phyloP scores from a whole-genome alignment of 805 yeast species.

The Tetrapisispora nanseiensis region DNA sequence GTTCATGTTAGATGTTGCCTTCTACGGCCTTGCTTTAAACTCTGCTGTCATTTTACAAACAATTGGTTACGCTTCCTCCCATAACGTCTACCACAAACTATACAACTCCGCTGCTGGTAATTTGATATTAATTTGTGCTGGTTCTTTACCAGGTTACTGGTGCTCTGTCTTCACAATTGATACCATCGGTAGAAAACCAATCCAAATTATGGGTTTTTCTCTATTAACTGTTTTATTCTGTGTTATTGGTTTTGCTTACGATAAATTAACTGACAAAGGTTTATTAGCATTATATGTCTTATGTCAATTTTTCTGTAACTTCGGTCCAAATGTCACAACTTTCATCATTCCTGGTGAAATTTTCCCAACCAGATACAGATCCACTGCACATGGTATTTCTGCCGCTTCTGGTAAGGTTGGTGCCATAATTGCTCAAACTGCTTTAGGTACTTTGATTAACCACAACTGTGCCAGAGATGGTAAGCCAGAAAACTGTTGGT shows the following conservation, averaged over 20 bases:
- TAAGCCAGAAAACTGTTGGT: slow-evolving; percentile 53
- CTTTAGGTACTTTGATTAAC: slow-evolving; percentile 73
- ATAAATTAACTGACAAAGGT: slow-evolving; percentile 57
- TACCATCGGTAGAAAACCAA: slow-evolving; percentile 72
- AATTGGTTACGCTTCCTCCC: slow-evolving; percentile 71
- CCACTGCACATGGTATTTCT: slow-evolving; percentile 90
- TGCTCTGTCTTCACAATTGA: slow-evolving; percentile 70
- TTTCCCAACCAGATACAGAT: slow-evolving; percentile 92
- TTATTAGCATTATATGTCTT: slow-evolving; percentile 68
- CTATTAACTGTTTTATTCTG: slow-evolving; percentile 65
- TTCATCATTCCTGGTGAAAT: slow-evolving; percentile 86
- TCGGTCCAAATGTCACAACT: slow-evolving; percentile 90
- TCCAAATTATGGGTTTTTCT: slow-evolving; percentile 69
- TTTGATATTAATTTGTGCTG: slow-evolving; percentile 86
- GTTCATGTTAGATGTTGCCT: slow-evolving; percentile 86
- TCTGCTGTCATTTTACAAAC: slow-evolving; percentile 69
- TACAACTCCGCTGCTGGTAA: slow-evolving; percentile 85
- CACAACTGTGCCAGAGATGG: slow-evolving; percentile 61
- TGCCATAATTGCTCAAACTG: slow-evolving; percentile 85
- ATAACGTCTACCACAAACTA: slow-evolving; percentile 58
- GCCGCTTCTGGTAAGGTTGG: slow-evolving; percentile 91
- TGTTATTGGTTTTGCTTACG: slow-evolving; percentile 75
- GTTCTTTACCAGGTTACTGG: slow-evolving; percentile 95
- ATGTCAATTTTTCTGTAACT: slow-evolving; percentile 81
- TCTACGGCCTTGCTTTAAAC: slow-evolving; percentile 80